Percentiles rank a stretch among this genome's conserved stretches.
Conservation (phyloP, 495 filamentous ascomycete species). For the Aspergillus sclerotiicarbonarius region DNA sequence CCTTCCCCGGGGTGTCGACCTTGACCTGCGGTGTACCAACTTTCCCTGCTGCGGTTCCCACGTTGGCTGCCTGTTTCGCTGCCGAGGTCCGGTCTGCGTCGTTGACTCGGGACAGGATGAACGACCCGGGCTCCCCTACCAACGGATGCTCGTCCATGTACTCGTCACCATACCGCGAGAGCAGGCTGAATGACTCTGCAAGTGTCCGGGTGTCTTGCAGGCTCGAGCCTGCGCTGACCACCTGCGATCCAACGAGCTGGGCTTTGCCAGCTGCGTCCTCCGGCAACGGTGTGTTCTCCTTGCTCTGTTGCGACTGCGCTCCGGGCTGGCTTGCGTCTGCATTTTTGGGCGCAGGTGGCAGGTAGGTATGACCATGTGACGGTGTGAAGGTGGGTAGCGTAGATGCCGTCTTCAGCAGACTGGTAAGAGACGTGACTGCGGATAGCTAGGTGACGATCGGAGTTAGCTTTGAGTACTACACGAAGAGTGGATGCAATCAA, state of each 20-base stretch:
- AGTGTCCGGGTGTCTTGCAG: slow-evolving; percentile 54
- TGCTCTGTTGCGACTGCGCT: slow-evolving; percentile 43
- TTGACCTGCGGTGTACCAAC: slow-evolving; percentile 39
- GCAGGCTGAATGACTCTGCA: slow-evolving; percentile 64
- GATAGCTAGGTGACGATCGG: slow-evolving; percentile 54
- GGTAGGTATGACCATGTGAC: slow-evolving; percentile 70
- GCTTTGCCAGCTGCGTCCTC: slow-evolving; percentile 41
- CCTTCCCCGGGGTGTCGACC: slow-evolving; percentile 39
- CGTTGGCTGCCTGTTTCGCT: slow-evolving; percentile 20
- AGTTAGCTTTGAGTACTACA: background rate
- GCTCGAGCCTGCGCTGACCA: slow-evolving; percentile 23
- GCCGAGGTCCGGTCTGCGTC: slow-evolving; percentile 25
- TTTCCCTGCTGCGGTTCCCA: slow-evolving; percentile 16
- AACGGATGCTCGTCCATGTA: slow-evolving; percentile 92
- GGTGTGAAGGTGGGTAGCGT: slow-evolving; percentile 70
- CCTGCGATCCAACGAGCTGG: slow-evolving; percentile 33
- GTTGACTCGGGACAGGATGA: slow-evolving; percentile 61
- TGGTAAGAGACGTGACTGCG: slow-evolving; percentile 61
- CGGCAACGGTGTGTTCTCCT: slow-evolving; percentile 62
- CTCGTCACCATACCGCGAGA: slow-evolving; percentile 66
- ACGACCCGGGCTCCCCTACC: slow-evolving; percentile 81
- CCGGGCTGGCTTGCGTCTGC: slow-evolving; percentile 32
- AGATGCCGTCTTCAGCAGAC: slow-evolving; percentile 61
- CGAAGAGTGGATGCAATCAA: background rate
- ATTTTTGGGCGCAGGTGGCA: slow-evolving; percentile 48